phyloP scores from a whole-genome alignment of 306 rosid species.

The Elaeagnus macrophylla region DNA sequence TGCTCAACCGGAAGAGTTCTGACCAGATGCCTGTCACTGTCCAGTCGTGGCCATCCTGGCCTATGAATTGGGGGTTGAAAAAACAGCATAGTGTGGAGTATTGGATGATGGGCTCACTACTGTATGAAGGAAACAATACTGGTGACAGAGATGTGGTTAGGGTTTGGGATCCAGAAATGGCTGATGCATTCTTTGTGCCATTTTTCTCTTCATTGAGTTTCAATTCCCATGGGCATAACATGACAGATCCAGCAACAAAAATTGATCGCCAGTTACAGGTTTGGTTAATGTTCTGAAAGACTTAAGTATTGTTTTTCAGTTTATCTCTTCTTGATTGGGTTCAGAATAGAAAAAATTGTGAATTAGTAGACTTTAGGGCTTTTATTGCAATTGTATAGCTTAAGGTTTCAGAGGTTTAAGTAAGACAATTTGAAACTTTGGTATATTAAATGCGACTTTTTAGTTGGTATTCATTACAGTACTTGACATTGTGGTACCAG shows the following conservation, averaged over 20 bases:
- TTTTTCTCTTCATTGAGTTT: slow-evolving; percentile 91
- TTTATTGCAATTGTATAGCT: no score
- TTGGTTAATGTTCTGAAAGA: no score
- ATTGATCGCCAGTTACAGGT: slow-evolving; percentile 86
- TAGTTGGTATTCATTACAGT: no score
- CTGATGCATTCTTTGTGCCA: slow-evolving; percentile 83
- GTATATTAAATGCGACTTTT: no score
- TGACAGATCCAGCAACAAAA: slow-evolving; percentile 74
- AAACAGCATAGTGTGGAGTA: slow-evolving; percentile 90
- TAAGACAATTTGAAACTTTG: no score
- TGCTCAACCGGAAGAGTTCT: slow-evolving; percentile 42
- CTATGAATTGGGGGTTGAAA: slow-evolving; percentile 63
- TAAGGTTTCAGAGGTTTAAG: no score
- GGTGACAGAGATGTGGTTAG: slow-evolving; percentile 46
- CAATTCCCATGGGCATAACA: slow-evolving; percentile 72
- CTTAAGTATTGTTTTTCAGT: no score
- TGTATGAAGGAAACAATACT: slow-evolving; percentile 17
- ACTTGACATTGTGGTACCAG: no score
- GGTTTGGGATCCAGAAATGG: slow-evolving; percentile 79
- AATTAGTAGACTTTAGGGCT: no score
- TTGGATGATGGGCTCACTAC: slow-evolving; percentile 97
- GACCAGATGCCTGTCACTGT: slow-evolving; percentile 50
- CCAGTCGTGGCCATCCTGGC: slow-evolving; percentile 63
- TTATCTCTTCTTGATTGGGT: no score
- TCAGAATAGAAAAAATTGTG: no score